Evolutionary conservation across 78 protist genomes (phyloP), one percentile per base, ranked within the genome.

Genomic region (Dictyostelium brefeldianum): DNA sequence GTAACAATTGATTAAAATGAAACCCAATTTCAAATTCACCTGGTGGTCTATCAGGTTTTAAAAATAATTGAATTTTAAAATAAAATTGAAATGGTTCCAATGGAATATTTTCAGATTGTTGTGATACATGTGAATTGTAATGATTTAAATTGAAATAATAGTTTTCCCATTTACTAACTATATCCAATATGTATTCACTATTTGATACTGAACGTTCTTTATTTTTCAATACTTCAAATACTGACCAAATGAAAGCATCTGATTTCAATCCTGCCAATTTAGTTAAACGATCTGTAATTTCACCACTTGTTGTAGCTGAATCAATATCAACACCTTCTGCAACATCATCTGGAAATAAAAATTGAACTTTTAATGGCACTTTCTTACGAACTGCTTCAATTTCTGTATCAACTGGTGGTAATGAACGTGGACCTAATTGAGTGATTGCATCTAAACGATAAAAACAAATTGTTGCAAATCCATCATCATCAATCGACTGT

Each of bases 271-370:
- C 83, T 2, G 92, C 70, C 36, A 71, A 6, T 29, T 74, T 85
- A 5, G 48, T 75, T 18, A 85, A 67, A 15, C 50, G 51, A 22
- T 75, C 81, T 1, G 83, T 80, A n/a, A 80, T 73, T 6, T 90
- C 81, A n/a, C 90, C 89, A 2, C 81, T 54, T 0, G 95, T 90
- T 0, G 95, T 90, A 1, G 89, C 67, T 10, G 75, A 51, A 27
- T 90, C 95, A 4, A 90, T 78, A 25, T 82, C 83, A 4, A 90
- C 67, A 6, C 59, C 78, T 62, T 85, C 92, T 18, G 74, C 83
- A 0, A 85, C 92, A n/a, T 85, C 92, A 48, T 85, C 92, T 3
- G 92, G 92, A 64, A 85, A 85, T 8, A 59, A 43, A 62, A 85
- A 85, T 7, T 25, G 59, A 1, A 85, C 83, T 31, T 31, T 31